Evolutionary conservation across 352 stramenopile genomes (phyloP), one percentile per base, ranked within the genome.

Genomic region (Phytopythium sindhum): DNA sequence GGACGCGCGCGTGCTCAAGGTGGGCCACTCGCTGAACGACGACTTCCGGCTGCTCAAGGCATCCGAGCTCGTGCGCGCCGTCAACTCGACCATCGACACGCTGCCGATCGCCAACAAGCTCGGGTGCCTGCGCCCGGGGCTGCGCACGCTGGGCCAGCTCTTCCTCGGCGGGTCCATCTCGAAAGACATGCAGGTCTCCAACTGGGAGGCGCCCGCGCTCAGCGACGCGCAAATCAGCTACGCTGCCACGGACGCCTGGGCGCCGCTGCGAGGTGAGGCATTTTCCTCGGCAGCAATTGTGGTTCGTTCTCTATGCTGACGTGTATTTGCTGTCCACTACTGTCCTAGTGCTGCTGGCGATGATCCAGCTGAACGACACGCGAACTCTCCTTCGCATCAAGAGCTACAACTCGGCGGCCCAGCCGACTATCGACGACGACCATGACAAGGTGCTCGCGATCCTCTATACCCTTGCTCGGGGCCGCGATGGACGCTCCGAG

Each of bases 181-280:
- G 37, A 95, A 95, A 64, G 77, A 89, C 50, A 93, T 95, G 86
- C 86, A 95, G 63, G 81, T 93, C 23, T 95, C 86, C 21, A 82
- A 95, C 67, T 95, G 84, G 86, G 86, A 93, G 63, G 77, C 81
- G 21, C 58, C 75, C 8, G 61, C 70, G 10, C 78, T 95, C n/a
- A 91, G 74, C 41, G 57, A 68, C 12, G 78, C 84, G 33, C 86
- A 95, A 68, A 88, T 95, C 60, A 75, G 62, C 31, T 95, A 95
- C 67, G 86, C 84, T 4, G 86, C 86, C 11, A 93, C 86, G 10
- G 86, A 95, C 56, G 86, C 86, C 0, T 95, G 83, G 84, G 77
- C 84, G 15, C 84, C 86, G 2, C 53, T 92, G 45, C 73, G 77
- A 84, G 82, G 85, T 91, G 68, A 39, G 68, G 50, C 33, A 48